Conservation (phyloP, 331 rosid genomes). For the Pyrus hybrid region DNA sequence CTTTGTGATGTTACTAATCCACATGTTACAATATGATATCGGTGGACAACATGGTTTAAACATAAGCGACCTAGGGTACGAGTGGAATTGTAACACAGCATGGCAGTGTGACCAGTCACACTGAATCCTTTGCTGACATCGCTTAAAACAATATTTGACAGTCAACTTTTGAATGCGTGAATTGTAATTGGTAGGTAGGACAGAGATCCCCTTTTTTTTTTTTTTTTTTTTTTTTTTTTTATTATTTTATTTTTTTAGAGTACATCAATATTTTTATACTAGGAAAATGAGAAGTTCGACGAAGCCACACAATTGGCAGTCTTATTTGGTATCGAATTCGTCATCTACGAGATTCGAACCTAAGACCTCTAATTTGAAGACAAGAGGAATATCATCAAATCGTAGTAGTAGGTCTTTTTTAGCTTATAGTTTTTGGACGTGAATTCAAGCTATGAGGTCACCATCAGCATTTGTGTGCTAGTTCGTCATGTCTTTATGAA, state of each 20-base stretch:
- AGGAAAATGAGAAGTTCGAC: rapidly evolving
- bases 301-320: too few species aligned
- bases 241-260: too few species aligned
- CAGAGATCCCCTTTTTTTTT: too few species aligned
- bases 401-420: too few species aligned
- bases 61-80: too few species aligned
- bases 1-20: neutral
- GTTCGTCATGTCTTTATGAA: neutral
- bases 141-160: too few species aligned
- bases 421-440: neutral
- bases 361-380: too few species aligned
- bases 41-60: too few species aligned
- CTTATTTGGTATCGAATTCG: too few species aligned
- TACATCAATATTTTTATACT: too few species aligned
- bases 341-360: rapidly evolving
- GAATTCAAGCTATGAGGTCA: neutral
- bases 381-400: rapidly evolving
- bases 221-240: too few species aligned
- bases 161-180: neutral
- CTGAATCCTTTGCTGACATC: rapidly evolving
- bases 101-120: neutral
- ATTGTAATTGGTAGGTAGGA: too few species aligned
- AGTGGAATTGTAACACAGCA: neutral
- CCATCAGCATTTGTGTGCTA: neutral
- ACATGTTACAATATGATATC: neutral